phyloP scores from a whole-genome alignment of 31 red algal genomes.

The Pterothamnion heteromorphum region DNA sequence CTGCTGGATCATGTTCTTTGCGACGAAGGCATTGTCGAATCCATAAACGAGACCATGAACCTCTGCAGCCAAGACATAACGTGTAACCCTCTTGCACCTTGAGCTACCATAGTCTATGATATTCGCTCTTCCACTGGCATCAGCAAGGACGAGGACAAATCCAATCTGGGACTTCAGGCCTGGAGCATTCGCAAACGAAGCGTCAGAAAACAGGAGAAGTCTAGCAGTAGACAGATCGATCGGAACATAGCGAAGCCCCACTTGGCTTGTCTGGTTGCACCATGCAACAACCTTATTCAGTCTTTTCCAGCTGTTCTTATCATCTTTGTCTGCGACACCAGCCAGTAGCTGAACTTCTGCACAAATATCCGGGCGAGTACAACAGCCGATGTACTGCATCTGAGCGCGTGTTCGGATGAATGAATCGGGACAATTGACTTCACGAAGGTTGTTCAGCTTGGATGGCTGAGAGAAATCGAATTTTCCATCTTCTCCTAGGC shows the following conservation, averaged over 20 bases:
- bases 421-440: background rate
- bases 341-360: conserved; percentile 9
- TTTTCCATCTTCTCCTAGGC: background rate
- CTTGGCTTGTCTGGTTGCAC: background rate
- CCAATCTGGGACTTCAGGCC: conserved; percentile 5
- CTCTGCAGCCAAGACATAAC: conserved; percentile 37
- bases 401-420: background rate
- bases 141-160: background rate
- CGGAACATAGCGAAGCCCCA: background rate
- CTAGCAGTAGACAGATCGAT: background rate
- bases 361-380: conserved; percentile 10
- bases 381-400: background rate
- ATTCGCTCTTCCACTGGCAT: background rate
- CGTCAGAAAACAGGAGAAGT: background rate
- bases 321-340: background rate
- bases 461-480: background rate
- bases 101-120: conserved; percentile 37
- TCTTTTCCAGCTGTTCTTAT: background rate
- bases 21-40: background rate
- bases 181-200: conserved; percentile 9
- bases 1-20: background rate
- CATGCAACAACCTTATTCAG: background rate
- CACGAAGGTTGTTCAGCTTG: background rate
- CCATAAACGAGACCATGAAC: background rate
- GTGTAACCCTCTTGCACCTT: background rate